Conservation (phyloP, 192 early-diverging fungal species). For the Podila minutissima region DNA sequence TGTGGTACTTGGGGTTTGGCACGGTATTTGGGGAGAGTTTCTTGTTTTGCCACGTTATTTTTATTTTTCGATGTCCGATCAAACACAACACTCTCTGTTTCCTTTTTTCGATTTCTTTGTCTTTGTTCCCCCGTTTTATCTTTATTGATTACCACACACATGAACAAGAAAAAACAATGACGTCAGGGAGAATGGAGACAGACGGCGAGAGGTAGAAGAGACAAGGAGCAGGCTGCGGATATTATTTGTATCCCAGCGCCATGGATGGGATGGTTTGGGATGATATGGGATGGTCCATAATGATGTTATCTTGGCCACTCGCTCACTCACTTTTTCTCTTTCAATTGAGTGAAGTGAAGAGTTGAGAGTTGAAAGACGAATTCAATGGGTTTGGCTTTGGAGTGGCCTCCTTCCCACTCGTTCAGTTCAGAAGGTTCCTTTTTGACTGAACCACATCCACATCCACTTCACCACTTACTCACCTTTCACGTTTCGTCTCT, state of each 20-base stretch:
- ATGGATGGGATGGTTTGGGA: too few relatives aligned
- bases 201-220: background rate
- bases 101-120: background rate
- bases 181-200: background rate
- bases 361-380: too few relatives aligned
- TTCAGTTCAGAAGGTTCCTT: too few relatives aligned
- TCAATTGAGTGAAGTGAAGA: too few relatives aligned
- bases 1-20: background rate
- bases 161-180: too few relatives aligned
- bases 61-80: background rate
- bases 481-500: background rate
- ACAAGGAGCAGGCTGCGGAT: background rate
- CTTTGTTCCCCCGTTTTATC: background rate
- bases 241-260: too few relatives aligned
- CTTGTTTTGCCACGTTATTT: constrained; percentile 4
- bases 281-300: too few relatives aligned
- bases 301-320: too few relatives aligned
- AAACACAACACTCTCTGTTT: background rate
- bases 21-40: background rate
- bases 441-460: background rate
- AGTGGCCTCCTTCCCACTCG: too few relatives aligned
- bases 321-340: too few relatives aligned
- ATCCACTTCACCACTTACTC: background rate
- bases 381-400: background rate
- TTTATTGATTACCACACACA: background rate